Base-by-base conservation (phyloP, 2,329 filamentous ascomycete species). In the Myriosclerotinia scirpicola region DNA sequence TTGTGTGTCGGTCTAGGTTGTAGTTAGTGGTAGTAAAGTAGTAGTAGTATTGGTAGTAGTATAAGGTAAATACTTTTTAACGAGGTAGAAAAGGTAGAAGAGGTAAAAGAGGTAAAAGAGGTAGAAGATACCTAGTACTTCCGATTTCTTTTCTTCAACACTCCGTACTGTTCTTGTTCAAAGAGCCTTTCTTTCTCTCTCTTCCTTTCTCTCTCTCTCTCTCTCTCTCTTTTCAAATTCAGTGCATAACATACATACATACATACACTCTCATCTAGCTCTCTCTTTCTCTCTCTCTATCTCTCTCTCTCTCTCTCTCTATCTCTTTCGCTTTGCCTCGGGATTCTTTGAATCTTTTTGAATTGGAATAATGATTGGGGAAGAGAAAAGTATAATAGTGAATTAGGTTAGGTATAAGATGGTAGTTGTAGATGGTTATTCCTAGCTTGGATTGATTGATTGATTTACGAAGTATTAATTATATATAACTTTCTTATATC, bases 71-170 rank as follows among this genome's bases (percentile, higher is more conserved):
- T 5, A 5, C n/a, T n/a, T n/a, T 46, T 42, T 3, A 42, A 15
- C 12, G 40, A 15, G 15, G 15, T 11, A 15, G 12, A 9, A 42
- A 42, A 15, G 40, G 40, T 4, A 42, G 40, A 15, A 15, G 15
- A 42, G 40, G 40, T 9, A 42, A 42, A 42, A 11, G 9, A 12
- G 15, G 15, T 42, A 42, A 42, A 14, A 15, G 15, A 55, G 17
- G 22, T 22, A 11, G 11, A 63, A 20, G 12, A 26, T 26, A n/a
- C n/a, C n/a, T n/a, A n/a, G n/a, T 22, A 17, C 6, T 60, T 54
- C 60, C 60, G 60, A 42, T 42, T 63, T 56, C 52, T 64, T 64
- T 64, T 64, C 62, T 64, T 56, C 26, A 17, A 22, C 3, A 15
- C 17, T 44, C 12, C 40, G 5, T 44, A 15, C 12, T 15, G 14